Evolutionary conservation across 192 early-diverging fungal genomes (phyloP).

Genomic region (Coemansia sp.): DNA sequence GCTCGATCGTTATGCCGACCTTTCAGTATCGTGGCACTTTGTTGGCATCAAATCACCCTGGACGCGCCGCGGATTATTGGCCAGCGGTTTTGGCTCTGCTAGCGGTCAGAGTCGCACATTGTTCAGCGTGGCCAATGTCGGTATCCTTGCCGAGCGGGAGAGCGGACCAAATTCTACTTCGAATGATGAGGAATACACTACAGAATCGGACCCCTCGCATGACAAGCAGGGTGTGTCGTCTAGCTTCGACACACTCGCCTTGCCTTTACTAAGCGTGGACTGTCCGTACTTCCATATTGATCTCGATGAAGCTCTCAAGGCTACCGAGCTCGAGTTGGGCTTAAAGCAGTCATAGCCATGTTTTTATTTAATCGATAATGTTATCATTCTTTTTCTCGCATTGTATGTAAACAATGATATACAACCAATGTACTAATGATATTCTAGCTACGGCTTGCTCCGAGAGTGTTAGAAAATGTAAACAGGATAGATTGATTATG

Average conservation of each 20-base stretch:
- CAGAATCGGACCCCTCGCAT: not conserved
- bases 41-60: slow-evolving; percentile 48
- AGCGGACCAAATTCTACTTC: not conserved
- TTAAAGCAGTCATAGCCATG: slow-evolving; percentile 9
- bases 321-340: slow-evolving; percentile 40
- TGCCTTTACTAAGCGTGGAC: slow-evolving; percentile 43
- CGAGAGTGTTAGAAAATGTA: no score
- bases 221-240: not conserved
- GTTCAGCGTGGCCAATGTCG: slow-evolving; percentile 49
- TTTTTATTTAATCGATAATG: not conserved
- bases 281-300: slow-evolving; percentile 51
- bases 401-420: not conserved
- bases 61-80: slow-evolving; percentile 40
- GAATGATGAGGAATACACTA: slow-evolving; percentile 5
- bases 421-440: no score
- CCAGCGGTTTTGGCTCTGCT: slow-evolving; percentile 46
- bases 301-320: slow-evolving; percentile 48
- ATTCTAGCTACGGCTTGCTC: no score
- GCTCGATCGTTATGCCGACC: slow-evolving; percentile 56
- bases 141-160: slow-evolving; percentile 18
- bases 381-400: not conserved
- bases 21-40: slow-evolving; percentile 57
- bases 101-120: slow-evolving; percentile 20
- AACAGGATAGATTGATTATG: no score
- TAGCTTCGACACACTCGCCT: slow-evolving; percentile 31